Conservation (phyloP, 2,329 filamentous ascomycete species). For the Capronia coronata region DNA sequence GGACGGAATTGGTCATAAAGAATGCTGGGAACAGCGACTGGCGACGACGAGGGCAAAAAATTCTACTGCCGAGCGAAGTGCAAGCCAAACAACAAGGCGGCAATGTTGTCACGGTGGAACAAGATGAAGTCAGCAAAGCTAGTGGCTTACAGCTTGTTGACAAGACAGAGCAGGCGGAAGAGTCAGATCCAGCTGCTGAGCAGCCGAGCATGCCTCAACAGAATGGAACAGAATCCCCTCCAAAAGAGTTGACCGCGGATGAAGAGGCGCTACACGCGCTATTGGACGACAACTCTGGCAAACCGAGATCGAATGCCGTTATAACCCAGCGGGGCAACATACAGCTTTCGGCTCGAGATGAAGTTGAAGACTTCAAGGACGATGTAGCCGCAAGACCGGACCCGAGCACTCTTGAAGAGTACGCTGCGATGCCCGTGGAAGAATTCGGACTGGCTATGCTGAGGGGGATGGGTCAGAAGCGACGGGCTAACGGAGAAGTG, state of each 20-base stretch:
- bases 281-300: slow-evolving; percentile 48
- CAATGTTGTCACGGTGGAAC: slow-evolving; percentile 39
- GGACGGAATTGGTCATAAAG: slow-evolving; percentile 50
- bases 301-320: slow-evolving; percentile 45
- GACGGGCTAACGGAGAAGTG: slow-evolving; percentile 52
- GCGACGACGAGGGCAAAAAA: slow-evolving; percentile 46
- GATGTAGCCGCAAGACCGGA: slow-evolving; percentile 69
- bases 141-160: slow-evolving; percentile 50
- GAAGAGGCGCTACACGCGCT: slow-evolving; percentile 62
- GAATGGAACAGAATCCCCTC: slow-evolving; percentile 4
- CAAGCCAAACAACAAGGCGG: slow-evolving; percentile 39
- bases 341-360: slow-evolving; percentile 31
- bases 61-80: slow-evolving; percentile 53
- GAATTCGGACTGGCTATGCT: slow-evolving; percentile 89
- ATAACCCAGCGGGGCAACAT: slow-evolving; percentile 41
- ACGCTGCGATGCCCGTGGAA: slow-evolving; percentile 82
- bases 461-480: slow-evolving; percentile 91
- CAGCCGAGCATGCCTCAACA: neutral
- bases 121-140: slow-evolving; percentile 46
- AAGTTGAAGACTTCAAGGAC: slow-evolving; percentile 57
- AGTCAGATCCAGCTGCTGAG: neutral
- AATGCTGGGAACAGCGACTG: slow-evolving; percentile 54
- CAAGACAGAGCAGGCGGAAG: slow-evolving; percentile 29
- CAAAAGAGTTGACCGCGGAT: slow-evolving; percentile 37
- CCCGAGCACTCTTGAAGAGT: slow-evolving; percentile 70